Conservation (phyloP, 2,329 filamentous ascomycete species). For the Periconia macrospinosa region DNA sequence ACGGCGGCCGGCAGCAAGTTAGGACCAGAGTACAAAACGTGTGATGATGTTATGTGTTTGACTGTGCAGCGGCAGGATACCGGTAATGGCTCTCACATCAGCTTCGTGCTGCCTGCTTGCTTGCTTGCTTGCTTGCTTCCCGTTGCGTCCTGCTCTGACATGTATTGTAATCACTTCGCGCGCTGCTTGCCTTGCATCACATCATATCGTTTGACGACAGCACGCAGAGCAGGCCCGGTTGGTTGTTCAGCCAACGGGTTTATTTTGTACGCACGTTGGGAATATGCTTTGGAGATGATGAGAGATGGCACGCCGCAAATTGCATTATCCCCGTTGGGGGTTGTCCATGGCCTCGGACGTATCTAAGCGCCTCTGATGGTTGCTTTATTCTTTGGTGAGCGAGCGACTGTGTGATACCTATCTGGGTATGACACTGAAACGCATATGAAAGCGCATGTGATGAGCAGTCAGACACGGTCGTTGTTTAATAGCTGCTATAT, state of each 20-base stretch:
- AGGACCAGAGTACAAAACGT: too few relatives aligned
- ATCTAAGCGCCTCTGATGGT: background rate
- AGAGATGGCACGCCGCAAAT: background rate
- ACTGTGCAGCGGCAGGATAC: too few relatives aligned
- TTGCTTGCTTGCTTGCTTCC: background rate
- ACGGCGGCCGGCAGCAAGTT: too few relatives aligned
- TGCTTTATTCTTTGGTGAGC: background rate
- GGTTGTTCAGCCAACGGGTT: background rate
- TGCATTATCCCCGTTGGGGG: background rate
- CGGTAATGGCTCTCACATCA: background rate
- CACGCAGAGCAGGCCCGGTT: background rate
- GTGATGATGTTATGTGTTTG: too few relatives aligned
- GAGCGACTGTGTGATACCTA: background rate
- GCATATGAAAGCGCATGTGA: background rate
- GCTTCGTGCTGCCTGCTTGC: background rate
- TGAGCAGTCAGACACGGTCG: background rate
- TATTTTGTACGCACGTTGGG: too few relatives aligned
- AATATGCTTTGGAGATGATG: too few relatives aligned
- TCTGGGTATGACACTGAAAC: too few relatives aligned
- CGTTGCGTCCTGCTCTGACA: background rate
- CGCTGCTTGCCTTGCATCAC: too few relatives aligned
- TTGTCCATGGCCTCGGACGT: too few relatives aligned
- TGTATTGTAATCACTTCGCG: background rate
- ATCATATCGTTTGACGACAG: too few relatives aligned
- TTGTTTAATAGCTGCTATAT: background rate